A percentile compares a stretch with the other conserved stretches of the same genome.
These are phyloP conservation scores for Arachis hypogaea DNA, from an alignment of 306 rosid genomes.

Conservation along the genomic window DNA sequence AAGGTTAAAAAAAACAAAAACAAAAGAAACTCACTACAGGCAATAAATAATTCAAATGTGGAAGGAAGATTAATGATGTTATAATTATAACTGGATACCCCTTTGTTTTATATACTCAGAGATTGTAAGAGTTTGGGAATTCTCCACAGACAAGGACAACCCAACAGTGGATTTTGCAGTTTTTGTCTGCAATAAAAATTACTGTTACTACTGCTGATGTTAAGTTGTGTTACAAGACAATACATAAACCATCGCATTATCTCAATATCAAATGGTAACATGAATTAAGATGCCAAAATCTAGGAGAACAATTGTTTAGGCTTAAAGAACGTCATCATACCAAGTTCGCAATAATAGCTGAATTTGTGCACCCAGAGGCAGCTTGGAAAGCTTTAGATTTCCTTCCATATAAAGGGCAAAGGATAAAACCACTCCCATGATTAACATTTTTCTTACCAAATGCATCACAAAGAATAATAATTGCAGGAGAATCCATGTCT, in stretches of 20 bases:
- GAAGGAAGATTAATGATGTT: conserved; percentile 29
- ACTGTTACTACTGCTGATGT: conserved; percentile 30
- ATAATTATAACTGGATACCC: conserved; percentile 57
- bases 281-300: conserved; percentile 31
- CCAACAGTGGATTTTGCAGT: conserved; percentile 93
- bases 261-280: conserved; percentile 33
- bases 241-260: conserved; percentile 28
- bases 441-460: conserved; percentile 76
- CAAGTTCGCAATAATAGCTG: conserved; percentile 81
- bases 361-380: conserved; percentile 81
- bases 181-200: conserved; percentile 71
- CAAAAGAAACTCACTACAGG: conserved; percentile 12
- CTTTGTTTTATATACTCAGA: conserved; percentile 83
- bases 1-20: conserved; percentile 3
- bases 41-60: conserved; percentile 28
- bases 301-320: conserved; percentile 16
- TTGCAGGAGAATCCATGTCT: conserved; percentile 93
- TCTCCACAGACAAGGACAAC: conserved; percentile 77
- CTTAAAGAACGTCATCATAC: conserved; percentile 46
- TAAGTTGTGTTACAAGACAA: conserved; percentile 8
- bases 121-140: conserved; percentile 69
- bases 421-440: conserved; percentile 84
- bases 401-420: conserved; percentile 93
- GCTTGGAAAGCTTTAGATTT: conserved; percentile 96
- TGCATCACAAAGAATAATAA: conserved; percentile 74